Base-by-base conservation (phyloP, 371 early-diverging fungal genomes). In the Apophysomyces ossiformis region DNA sequence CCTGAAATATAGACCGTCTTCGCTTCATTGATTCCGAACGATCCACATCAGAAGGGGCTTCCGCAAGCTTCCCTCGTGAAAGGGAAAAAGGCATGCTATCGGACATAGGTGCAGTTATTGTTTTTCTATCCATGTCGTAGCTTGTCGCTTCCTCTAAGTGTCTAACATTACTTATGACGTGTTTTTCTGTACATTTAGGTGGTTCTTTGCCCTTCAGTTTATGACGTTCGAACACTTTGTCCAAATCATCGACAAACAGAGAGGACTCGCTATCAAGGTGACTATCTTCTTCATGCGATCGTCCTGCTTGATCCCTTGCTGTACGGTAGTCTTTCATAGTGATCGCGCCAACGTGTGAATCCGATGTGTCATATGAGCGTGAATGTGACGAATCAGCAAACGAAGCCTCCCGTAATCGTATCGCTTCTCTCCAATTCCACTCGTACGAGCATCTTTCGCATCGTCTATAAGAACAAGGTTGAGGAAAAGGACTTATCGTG, bases 341-440 rank as follows among this genome's bases (percentile, higher is more conserved):
- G 47, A n/a, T n/a, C 7, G 2, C 16, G 47, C 47, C 4, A 16
- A 21, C 5, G 9, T 9, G 5, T 21, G 54, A 9, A 21, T 21
- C 21, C 26, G 54, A 50, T 21, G 1, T 26, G 21, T 16, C 9
- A 5, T 7, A 50, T 0, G 21, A 8, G 0, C 11, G 54, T 9
- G 16, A 16, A 21, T 11, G 8, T 16, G 54, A 4, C 21, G 54
- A 16, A 50, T 50, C 54, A 21, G 21, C 21, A 50, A 18, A 18
- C 21, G 35, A n/a, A 16, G 21, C 11, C 21, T 50, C 54, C 21
- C 21, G 16, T 26, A 50, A 50, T 21, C 54, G 54, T 21, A 16
- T 50, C 35, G 21, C 54, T 50, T 50, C 54, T 21, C 21, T 50
- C 54, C 54, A 50, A 50, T 50, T 50, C 54, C 54, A 50, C 9